Evolutionary conservation across 176 grass and related monocot genomes (phyloP).

Genomic region (Phyllostachys edulis): DNA sequence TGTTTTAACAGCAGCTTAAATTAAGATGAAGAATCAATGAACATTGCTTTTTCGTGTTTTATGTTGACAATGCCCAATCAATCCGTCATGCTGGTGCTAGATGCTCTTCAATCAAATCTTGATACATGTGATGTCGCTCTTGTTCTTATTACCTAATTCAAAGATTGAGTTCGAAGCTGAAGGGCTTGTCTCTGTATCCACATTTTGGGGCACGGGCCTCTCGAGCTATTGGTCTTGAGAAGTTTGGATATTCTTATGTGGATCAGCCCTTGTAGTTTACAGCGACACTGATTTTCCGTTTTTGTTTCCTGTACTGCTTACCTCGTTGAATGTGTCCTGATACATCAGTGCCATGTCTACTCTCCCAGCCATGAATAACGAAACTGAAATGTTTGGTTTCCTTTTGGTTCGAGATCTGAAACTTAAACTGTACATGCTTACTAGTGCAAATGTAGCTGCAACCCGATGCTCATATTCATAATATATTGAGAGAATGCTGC

Average conservation of each 20-base stretch:
- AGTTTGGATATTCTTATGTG: background rate
- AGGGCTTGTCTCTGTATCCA: background rate
- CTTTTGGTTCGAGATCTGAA: background rate
- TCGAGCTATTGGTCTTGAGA: background rate
- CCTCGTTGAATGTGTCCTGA: background rate
- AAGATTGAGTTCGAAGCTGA: slow-evolving; percentile 31
- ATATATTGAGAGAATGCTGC: background rate
- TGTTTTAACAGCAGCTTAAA: slow-evolving; percentile 60
- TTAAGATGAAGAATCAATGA: slow-evolving; percentile 23
- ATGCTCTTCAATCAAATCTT: slow-evolving; percentile 5
- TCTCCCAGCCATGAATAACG: slow-evolving; percentile 32
- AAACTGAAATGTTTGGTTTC: slow-evolving; percentile 13
- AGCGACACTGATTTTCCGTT: slow-evolving; percentile 2
- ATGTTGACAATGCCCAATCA: background rate
- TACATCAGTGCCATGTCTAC: background rate
- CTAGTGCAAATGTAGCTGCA: background rate
- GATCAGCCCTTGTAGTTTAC: slow-evolving; percentile 27
- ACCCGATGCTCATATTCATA: background rate
- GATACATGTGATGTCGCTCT: background rate
- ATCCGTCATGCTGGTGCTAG: slow-evolving; percentile 23
- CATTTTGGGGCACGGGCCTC: background rate
- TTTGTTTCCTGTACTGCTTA: background rate
- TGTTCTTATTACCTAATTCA: slow-evolving; percentile 15
- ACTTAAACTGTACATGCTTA: background rate
- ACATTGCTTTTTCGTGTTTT: background rate